Evolutionary conservation across 306 rosid species (phyloP), one percentile per base, ranked within the genome.

Genomic region (Medicago lupulina): DNA sequence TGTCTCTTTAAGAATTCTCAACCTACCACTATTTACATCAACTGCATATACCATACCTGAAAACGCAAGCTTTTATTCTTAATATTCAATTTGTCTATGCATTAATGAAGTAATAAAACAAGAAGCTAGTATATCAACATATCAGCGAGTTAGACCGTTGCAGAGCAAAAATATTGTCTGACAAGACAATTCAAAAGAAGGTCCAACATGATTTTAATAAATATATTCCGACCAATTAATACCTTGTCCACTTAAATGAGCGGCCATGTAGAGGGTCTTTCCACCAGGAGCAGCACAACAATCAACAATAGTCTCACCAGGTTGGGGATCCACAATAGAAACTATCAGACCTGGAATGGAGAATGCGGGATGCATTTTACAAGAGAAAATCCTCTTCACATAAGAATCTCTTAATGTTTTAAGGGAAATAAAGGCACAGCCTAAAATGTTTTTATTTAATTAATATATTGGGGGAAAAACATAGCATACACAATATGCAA

Each of bases 221-320:
- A 43, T 62, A 46, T 63, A 49, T 14, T 34, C 15, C 8, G 50
- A 72, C 67, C 47, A 64, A 40, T 17, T 18, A 34, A 77, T 90
- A 90, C 98, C 98, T 86, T 77, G 90, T 80, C 98, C 96, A 73
- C 60, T 38, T 85, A 92, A 84, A 69, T 8, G 89, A 67, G 98
- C 88, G 57, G 96, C 98, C 88, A 92, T 92, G 81, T 87, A 86
- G 79, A 92, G 87, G 63, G 92, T 88, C 71, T 92, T 90, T 73
- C 98, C 98, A 78, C 98, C 98, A 44, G 97, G 98, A 85, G 98
- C 98, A 76, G 98, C 98, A 86, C 98, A 90, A 62, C 98, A 90
- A 76, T 90, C 98, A 59, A 92, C 28, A 17, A 92, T 83, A 50
- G 79, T 82, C 51, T 92, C 96, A 39, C 94, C 96, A 1, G 86